Evolutionary conservation across 2,329 filamentous ascomycete genomes (phyloP).

Genomic region (Botryotinia calthae): DNA sequence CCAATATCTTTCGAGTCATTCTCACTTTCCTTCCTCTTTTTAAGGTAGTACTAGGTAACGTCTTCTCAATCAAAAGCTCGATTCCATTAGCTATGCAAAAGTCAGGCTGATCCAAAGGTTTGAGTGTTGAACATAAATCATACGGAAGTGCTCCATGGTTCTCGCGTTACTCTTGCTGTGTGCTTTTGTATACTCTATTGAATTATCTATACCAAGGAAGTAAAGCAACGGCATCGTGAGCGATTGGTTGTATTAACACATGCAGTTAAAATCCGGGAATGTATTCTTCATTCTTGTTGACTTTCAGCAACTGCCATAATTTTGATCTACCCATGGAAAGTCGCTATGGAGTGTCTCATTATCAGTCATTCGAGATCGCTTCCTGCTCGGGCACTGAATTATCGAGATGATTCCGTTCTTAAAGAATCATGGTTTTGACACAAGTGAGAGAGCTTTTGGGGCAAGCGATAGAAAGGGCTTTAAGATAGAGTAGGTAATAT

Average conservation of each 20-base stretch:
- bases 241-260: background rate
- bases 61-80: background rate
- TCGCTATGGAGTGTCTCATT: background rate
- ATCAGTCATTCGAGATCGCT: background rate
- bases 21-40: background rate
- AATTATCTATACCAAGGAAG: background rate
- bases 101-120: background rate
- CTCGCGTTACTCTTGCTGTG: too few relatives aligned
- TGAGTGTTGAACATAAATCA: background rate
- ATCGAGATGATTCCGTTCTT: background rate
- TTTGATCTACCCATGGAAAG: background rate
- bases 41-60: background rate
- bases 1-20: background rate
- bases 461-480: background rate
- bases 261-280: background rate
- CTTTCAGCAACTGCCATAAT: background rate
- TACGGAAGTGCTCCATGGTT: too few relatives aligned
- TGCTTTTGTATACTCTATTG: background rate
- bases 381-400: background rate
- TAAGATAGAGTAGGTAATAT: background rate
- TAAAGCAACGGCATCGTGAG: background rate
- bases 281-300: background rate
- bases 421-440: background rate
- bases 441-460: background rate
- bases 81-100: background rate